Evolutionary conservation across 139 green algal species (phyloP).

Genomic region (Coelastrella sp.): DNA sequence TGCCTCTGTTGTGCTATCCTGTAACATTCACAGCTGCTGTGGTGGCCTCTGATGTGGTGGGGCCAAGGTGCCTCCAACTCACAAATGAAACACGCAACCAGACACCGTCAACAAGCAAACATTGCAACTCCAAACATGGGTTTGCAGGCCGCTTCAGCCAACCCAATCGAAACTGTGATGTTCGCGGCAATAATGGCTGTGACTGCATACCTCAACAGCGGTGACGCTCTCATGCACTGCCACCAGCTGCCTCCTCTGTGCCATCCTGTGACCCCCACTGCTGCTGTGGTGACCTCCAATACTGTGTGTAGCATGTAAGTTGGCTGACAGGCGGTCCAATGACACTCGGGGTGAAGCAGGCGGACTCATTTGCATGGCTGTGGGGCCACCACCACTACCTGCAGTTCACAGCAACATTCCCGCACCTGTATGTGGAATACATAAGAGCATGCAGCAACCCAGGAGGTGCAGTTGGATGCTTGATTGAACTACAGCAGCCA

Average conservation of each 20-base stretch:
- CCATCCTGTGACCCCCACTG: not conserved
- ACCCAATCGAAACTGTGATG: not conserved
- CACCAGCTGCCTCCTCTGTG: conserved; percentile 21
- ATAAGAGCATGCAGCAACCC: not conserved
- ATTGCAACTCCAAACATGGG: not conserved
- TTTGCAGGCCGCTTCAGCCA: not conserved
- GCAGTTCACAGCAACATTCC: not conserved
- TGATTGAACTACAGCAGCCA: too few relatives aligned
- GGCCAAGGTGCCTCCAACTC: not conserved
- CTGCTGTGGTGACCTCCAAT: not conserved
- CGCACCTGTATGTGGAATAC: not conserved
- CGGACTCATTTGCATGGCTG: conserved; percentile 29
- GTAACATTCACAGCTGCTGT: too few relatives aligned
- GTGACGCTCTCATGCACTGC: conserved; percentile 43
- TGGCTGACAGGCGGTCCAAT: not conserved
- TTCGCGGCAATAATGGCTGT: too few relatives aligned
- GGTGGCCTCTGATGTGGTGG: too few relatives aligned
- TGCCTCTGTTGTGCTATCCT: too few relatives aligned
- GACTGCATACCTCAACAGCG: conserved; percentile 20
- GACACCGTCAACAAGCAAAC: not conserved
- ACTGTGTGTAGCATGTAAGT: not conserved
- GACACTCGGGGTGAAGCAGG: conserved; percentile 24
- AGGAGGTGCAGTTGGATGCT: too few relatives aligned
- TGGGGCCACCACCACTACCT: not conserved
- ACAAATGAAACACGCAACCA: not conserved